Conservation (phyloP, 139 green algal genomes). For the Chlamydomonas incerta region DNA sequence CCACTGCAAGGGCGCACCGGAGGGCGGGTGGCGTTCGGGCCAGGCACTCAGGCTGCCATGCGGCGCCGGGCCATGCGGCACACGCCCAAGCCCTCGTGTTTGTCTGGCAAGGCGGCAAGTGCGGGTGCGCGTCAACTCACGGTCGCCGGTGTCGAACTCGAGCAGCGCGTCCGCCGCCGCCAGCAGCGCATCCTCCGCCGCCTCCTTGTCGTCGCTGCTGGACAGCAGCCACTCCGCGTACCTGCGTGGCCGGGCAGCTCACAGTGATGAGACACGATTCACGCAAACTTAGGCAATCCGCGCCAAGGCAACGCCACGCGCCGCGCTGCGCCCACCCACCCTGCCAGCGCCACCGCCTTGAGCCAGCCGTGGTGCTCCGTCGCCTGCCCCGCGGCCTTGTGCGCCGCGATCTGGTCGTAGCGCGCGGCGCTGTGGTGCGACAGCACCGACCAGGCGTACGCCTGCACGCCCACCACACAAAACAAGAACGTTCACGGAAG, state of each 20-base stretch:
- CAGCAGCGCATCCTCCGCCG: conserved; percentile 58
- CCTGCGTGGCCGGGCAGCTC: neutral
- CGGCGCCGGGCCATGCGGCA: too few species aligned
- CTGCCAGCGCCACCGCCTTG: conserved; percentile 50
- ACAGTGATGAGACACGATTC: too few species aligned
- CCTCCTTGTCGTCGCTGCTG: conserved; percentile 51
- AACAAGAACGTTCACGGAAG: too few species aligned
- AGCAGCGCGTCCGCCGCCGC: conserved; percentile 51
- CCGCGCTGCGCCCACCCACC: too few species aligned
- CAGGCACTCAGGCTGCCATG: too few species aligned
- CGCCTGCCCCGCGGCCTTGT: conserved; percentile 22
- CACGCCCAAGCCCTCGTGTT: too few species aligned
- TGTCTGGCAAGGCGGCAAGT: too few species aligned
- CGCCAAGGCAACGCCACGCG: too few species aligned
- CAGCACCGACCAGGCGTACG: conserved; percentile 52
- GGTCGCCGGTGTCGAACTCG: conserved; percentile 60
- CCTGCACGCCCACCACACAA: neutral
- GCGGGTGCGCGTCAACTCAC: conserved; percentile 10
- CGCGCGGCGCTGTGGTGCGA: conserved; percentile 36
- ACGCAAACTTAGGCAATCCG: too few species aligned
- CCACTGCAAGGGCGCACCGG: neutral
- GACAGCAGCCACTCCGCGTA: conserved; percentile 66
- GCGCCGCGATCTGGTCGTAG: conserved; percentile 53
- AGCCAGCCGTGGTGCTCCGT: conserved; percentile 47
- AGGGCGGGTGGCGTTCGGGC: too few species aligned